Evolutionary conservation across 805 yeast species (phyloP).

Genomic region (Wickerhamiella galacta): DNA sequence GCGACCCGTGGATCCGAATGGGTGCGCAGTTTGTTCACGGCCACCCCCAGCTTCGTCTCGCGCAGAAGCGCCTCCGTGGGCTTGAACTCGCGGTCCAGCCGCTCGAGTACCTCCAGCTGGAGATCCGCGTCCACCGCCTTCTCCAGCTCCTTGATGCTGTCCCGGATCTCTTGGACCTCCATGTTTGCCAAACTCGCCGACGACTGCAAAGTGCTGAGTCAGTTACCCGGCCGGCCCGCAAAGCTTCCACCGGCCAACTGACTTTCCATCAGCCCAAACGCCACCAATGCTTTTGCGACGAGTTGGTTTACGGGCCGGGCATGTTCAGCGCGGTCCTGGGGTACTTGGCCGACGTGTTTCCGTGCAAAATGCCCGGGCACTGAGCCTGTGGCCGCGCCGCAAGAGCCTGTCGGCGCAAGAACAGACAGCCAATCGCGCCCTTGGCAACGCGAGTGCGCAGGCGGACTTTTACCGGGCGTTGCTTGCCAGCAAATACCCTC

Average conservation of each 20-base stretch:
- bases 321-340: too few species aligned
- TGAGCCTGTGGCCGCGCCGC: too few species aligned
- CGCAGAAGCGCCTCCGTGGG: conserved; percentile 78
- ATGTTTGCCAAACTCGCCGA: too few species aligned
- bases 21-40: conserved; percentile 74
- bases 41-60: conserved; percentile 94
- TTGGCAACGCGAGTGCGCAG: conserved; percentile 54
- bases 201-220: too few species aligned
- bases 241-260: too few species aligned
- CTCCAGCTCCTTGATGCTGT: conserved; percentile 43
- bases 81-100: conserved; percentile 50
- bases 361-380: too few species aligned
- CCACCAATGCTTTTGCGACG: too few species aligned
- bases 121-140: conserved; percentile 50
- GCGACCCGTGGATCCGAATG: conserved; percentile 46
- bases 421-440: conserved; percentile 67
- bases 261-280: too few species aligned
- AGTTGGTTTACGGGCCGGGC: too few species aligned
- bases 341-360: too few species aligned
- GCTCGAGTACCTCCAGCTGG: conserved; percentile 46
- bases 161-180: conserved; percentile 13
- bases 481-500: conserved; percentile 76
- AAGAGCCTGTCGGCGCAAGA: conserved; percentile 47
- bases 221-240: too few species aligned
- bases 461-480: conserved; percentile 68